Percentiles rank a stretch among this genome's conserved stretches.
Conservation (phyloP, 345 rosid genomes). For the Lenwebbia sp. region DNA sequence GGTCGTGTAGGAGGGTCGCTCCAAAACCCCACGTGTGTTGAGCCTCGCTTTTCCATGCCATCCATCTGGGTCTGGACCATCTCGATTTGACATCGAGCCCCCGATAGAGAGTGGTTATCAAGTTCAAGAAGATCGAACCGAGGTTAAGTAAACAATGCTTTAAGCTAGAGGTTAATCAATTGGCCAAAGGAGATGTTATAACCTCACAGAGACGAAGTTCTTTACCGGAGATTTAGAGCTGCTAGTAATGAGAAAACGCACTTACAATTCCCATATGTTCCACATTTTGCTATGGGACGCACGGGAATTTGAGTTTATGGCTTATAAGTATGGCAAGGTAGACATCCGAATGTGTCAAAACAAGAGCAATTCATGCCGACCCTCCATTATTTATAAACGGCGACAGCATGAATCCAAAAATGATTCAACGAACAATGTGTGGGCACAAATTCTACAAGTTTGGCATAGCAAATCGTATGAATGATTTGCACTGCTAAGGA, state of each 20-base stretch:
- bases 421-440: neutral
- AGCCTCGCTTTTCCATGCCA: neutral
- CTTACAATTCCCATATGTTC: neutral
- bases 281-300: neutral
- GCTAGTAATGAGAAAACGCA: neutral
- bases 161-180: neutral
- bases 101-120: neutral
- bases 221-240: neutral
- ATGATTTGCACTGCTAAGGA: neutral
- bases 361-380: neutral
- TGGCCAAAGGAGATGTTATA: neutral
- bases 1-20: neutral
- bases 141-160: neutral
- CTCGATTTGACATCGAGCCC: neutral
- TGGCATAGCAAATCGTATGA: neutral
- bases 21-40: conserved; percentile 1
- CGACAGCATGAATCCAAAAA: neutral
- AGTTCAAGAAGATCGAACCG: neutral
- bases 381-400: neutral
- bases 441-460: neutral
- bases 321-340: neutral
- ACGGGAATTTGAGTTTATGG: neutral
- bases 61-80: neutral
- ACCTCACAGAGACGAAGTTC: neutral
- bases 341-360: neutral